A percentile compares a stretch with the other conserved stretches of the same genome.
These are phyloP conservation scores for Gentiana dahurica DNA, from an alignment of 257 asterid species.

Conservation along the genomic window DNA sequence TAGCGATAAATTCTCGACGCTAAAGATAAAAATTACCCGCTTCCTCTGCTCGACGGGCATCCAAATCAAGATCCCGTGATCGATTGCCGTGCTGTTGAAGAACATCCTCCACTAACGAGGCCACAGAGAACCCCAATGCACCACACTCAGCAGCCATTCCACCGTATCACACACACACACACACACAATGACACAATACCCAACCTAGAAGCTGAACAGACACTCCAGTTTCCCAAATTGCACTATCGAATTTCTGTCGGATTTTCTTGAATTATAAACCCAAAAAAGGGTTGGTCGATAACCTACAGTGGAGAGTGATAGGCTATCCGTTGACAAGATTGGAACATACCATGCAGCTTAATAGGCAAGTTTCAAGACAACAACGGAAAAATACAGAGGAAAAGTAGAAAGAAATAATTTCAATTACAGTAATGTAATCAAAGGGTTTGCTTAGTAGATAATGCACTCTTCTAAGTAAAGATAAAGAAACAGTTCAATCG, in stretches of 20 bases:
- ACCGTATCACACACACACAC: background rate
- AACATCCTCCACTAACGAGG: conserved; percentile 90
- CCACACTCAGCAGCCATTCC: conserved; percentile 41
- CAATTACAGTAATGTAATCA: background rate
- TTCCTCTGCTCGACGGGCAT: conserved; percentile 91
- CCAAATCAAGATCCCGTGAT: conserved; percentile 74
- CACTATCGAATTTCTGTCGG: background rate
- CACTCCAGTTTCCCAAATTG: conserved; percentile 9
- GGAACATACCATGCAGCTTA: background rate
- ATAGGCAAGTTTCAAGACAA: conserved; percentile 1
- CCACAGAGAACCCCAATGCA: conserved; percentile 62
- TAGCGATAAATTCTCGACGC: too few species aligned
- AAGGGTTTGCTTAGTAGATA: conserved; percentile 16
- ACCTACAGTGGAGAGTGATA: background rate
- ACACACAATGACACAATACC: conserved; percentile 5
- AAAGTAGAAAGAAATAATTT: conserved; percentile 4
- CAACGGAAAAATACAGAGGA: background rate
- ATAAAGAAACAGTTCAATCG: background rate
- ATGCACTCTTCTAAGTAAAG: conserved; percentile 5
- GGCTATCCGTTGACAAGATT: background rate
- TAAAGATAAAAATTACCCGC: conserved; percentile 43
- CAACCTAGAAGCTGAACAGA: conserved; percentile 11
- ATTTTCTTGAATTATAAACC: too few species aligned
- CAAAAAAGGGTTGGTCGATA: background rate
- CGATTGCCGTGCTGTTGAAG: conserved; percentile 81